Base-by-base conservation (phyloP, 1,139 yeast species). In the Debaryomycetaceae sp. region DNA sequence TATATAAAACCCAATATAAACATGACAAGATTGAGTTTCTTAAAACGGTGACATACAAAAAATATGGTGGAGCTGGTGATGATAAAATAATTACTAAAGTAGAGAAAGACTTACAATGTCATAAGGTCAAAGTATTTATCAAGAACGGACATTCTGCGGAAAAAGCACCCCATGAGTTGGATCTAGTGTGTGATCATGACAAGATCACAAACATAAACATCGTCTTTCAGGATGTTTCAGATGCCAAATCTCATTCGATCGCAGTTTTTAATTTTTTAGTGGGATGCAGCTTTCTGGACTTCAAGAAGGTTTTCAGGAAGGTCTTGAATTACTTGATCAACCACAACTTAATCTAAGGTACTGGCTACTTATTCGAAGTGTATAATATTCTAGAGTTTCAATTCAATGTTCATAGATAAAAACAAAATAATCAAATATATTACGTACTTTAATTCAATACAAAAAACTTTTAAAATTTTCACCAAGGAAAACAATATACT, bases 11-110 rank as follows among this genome's bases (percentile, higher is more conserved):
- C 4, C 71, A 65, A 38, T 62, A 61, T 40, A 65, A 60, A 38
- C 63, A 58, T 41, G 72, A 67, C 39, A 58, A 57, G 38, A 42
- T 66, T 17, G 60, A 58, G 15, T 45, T 40, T 28, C 34, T 65
- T 22, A 30, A 34, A 8, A 18, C 29, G 5, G 38, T 59, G 19
- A 46, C 48, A 2, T 41, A 42, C 35, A 39, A 35, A 6, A 42
- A 46, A 18, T 41, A 52, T 17, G 50, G 45, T 8, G 32, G 37
- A 13, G 33, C 24, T 3, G 17, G 17, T 13, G 14, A 33, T 14
- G 33, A 30, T 6, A 24, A 36, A 28, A 39, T 55, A 1, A 39
- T 55, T 3, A 29, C 32, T 11, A 44, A 44, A 17, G 41, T 60
- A 3, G 55, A 52, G 5, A 52, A 55, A 24, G 71, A 65, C 45